These are phyloP conservation scores for Metschnikowia kofuensis DNA, from an alignment of 805 yeast species.

Conservation along the genomic window DNA sequence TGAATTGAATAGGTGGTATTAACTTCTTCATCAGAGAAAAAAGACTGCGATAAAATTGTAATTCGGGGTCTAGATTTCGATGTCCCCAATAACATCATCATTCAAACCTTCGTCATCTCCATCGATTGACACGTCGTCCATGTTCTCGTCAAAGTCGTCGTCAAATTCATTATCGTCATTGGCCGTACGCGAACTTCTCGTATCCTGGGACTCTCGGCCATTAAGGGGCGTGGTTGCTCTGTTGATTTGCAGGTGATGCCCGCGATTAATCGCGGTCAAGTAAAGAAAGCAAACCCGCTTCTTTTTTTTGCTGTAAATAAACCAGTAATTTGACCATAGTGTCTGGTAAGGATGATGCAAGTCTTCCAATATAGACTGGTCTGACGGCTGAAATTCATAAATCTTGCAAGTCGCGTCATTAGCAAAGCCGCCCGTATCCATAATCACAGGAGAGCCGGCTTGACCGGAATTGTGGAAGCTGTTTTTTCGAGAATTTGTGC, in stretches of 20 bases:
- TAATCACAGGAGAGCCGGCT: slow-evolving; percentile 11
- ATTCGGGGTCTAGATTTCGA: slow-evolving; percentile 26
- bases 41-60: too few relatives aligned
- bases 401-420: slow-evolving; percentile 48
- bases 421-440: slow-evolving; percentile 8
- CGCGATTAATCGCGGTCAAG: slow-evolving; percentile 49
- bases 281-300: slow-evolving; percentile 89
- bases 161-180: slow-evolving; percentile 8
- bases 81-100: slow-evolving; percentile 36
- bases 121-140: slow-evolving; percentile 15
- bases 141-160: slow-evolving; percentile 17
- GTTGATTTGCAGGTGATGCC: slow-evolving; percentile 30
- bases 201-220: slow-evolving; percentile 25
- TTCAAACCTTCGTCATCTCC: slow-evolving; percentile 19
- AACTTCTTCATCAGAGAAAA: neutral
- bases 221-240: slow-evolving; percentile 13
- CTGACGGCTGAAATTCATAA: slow-evolving; percentile 61
- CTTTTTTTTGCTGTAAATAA: slow-evolving; percentile 84
- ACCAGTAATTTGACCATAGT: slow-evolving; percentile 83
- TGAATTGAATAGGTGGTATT: neutral
- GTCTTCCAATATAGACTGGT: slow-evolving; percentile 62
- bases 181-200: slow-evolving; percentile 5
- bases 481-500: slow-evolving; percentile 25
- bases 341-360: slow-evolving; percentile 44
- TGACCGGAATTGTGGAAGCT: slow-evolving; percentile 21